Base-by-base conservation (phyloP, 1,284 basidiomycete species). In the Sanghuangporus weigelae region DNA sequence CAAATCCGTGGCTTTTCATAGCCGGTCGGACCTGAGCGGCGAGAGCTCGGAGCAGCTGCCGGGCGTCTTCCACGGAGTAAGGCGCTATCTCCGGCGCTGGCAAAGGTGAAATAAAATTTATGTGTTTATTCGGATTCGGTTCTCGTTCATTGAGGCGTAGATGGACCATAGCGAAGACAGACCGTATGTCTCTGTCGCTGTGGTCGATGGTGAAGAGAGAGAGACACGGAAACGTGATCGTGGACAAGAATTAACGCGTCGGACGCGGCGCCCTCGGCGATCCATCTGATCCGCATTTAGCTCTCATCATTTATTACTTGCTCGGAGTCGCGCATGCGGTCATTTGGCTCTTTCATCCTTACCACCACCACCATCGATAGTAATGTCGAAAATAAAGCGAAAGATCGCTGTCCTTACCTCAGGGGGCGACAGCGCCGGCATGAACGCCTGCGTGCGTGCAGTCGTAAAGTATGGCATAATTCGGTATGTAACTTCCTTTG, bases 401-500 rank as follows among this genome's bases (percentile, higher is more conserved):
- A 90, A 90, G 78, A 82, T 96, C 72, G 96, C 95, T 5, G 90
- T 98, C 60, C 86, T 99, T 71, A 99, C 96, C 2, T 95, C 92
- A 0, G 97, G 96, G 64, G 96, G 97, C 71, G 96, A 99, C 80
- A 94, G 92, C 74, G 95, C 97, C 54, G 96, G 93, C 70, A 95
- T 96, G 95, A 97, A 97, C 74, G 94, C 95, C 40, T 94, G 90
- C 60, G 95, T 97, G 57, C 90, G 95, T 68, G 84, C 94, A 1
- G 89, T 95, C 49, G 95, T 97, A 66, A 93, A 95, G 76, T 86
- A 87, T 68, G 93, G 89, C 51, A 96, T 98, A 68, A 81, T 94
- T 67, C 90, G 89, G 94, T 94, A 71, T 71, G 85, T 56, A 23
- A 50, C 23, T 63, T 61, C 61, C 49, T 46, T n/a, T n/a, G 40